Conservation (phyloP, 1,284 basidiomycete species). For the Leucocoprinus gongylophorus region DNA sequence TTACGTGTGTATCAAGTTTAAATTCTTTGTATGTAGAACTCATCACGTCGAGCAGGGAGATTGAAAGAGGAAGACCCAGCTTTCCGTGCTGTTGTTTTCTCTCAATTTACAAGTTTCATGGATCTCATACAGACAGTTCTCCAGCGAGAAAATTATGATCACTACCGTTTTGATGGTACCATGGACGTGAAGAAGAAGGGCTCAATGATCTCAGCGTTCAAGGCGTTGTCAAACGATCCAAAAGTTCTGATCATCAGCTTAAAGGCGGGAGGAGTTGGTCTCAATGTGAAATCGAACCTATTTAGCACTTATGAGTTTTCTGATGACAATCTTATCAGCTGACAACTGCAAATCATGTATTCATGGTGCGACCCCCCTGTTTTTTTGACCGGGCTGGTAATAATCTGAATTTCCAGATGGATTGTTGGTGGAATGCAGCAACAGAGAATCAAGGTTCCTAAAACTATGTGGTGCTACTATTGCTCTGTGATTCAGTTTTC, state of each 20-base stretch:
- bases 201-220: conserved; percentile 72
- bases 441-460: conserved; percentile 79
- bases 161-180: conserved; percentile 87
- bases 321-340: conserved; percentile 37
- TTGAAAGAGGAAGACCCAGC: conserved; percentile 66
- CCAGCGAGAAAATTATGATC: conserved; percentile 66
- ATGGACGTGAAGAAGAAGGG: conserved; percentile 86
- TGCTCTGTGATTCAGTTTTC: background rate
- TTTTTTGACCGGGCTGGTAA: conserved; percentile 1
- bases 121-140: conserved; percentile 77
- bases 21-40: background rate
- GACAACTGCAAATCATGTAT: conserved; percentile 76
- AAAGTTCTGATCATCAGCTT: conserved; percentile 85
- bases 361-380: conserved; percentile 51
- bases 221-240: conserved; percentile 54
- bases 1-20: conserved; percentile 39
- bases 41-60: conserved; percentile 35
- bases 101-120: conserved; percentile 79
- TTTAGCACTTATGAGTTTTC: background rate
- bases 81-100: conserved; percentile 85
- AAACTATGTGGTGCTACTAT: background rate
- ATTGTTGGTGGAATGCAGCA: conserved; percentile 94
- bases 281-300: conserved; percentile 53
- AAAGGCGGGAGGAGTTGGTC: conserved; percentile 91
- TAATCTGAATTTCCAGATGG: conserved; percentile 56